Percentiles rank a stretch among this genome's conserved stretches.
Conservation (phyloP, 2,329 filamentous ascomycete genomes). For the Colletotrichum gigasporum region DNA sequence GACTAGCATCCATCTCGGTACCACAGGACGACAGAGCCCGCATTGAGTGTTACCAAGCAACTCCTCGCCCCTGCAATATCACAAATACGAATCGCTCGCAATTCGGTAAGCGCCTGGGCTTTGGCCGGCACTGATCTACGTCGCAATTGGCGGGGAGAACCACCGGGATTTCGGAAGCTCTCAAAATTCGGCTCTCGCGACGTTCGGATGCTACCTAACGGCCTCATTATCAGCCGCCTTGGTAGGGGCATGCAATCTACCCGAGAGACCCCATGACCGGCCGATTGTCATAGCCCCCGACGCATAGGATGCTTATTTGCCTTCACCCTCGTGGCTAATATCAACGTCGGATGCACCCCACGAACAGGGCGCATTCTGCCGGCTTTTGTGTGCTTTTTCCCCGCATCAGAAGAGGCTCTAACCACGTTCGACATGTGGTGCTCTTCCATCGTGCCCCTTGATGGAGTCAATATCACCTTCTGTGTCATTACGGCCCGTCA, state of each 20-base stretch:
- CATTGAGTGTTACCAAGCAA: no score
- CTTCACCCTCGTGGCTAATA: conserved; percentile 5
- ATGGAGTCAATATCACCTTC: neutral
- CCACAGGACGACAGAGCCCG: no score
- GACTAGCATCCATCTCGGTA: no score
- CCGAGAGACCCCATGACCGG: neutral
- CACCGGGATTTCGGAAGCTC: neutral
- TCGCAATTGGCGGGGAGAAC: neutral
- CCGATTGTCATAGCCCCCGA: neutral
- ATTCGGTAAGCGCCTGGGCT: neutral
- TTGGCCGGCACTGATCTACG: neutral
- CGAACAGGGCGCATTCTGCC: neutral
- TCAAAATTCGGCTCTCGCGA: conserved; percentile 10
- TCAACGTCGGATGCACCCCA: neutral
- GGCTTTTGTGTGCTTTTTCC: neutral
- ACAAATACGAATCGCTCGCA: no score
- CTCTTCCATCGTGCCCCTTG: neutral
- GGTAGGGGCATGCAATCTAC: conserved; percentile 13
- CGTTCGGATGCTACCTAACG: neutral
- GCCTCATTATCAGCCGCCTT: conserved; percentile 1
- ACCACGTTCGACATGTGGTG: neutral
- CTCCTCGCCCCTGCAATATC: no score
- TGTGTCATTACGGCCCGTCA: neutral
- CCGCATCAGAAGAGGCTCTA: neutral
- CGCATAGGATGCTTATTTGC: neutral